Percentiles rank a stretch among this genome's conserved stretches.
Evolutionary conservation across 306 rosid genomes (phyloP).

Genomic region (Prinsepia uniflora): DNA sequence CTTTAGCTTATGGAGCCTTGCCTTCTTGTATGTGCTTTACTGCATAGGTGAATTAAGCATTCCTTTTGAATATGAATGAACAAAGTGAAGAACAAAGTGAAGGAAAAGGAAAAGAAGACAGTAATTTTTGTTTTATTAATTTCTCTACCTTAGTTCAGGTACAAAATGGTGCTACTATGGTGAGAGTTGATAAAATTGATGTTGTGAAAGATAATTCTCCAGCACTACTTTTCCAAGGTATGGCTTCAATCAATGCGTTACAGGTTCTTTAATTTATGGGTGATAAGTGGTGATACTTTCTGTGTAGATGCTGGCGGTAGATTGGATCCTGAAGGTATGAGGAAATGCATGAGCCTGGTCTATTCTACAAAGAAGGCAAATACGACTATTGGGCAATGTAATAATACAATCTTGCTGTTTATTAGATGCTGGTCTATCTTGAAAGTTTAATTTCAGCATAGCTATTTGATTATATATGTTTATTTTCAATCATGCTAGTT

Average conservation of each 20-base stretch:
- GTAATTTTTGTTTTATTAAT: not conserved
- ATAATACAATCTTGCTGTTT: slow-evolving; percentile 17
- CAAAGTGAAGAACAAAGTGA: no score
- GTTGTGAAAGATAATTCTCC: slow-evolving; percentile 80
- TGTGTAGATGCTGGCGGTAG: slow-evolving; percentile 93
- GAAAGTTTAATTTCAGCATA: not conserved
- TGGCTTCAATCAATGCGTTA: slow-evolving; percentile 18
- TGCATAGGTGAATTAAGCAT: no score
- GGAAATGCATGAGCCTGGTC: slow-evolving; percentile 97
- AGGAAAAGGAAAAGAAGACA: not conserved
- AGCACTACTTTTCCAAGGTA: slow-evolving; percentile 74
- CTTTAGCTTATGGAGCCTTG: not conserved
- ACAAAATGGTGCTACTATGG: slow-evolving; percentile 80
- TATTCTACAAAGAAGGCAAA: slow-evolving; percentile 90
- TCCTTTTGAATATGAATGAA: not conserved
- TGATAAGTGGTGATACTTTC: slow-evolving; percentile 24
- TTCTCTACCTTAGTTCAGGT: slow-evolving; percentile 39
- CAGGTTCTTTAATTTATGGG: slow-evolving; percentile 11
- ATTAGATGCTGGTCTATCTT: slow-evolving; percentile 1
- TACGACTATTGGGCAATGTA: slow-evolving; percentile 93
- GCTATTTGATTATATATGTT: slow-evolving; percentile 2
- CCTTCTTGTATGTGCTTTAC: slow-evolving; percentile 17
- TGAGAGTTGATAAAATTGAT: slow-evolving; percentile 73
- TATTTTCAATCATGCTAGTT: not conserved
- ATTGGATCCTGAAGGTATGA: slow-evolving; percentile 69